Evolutionary conservation across 176 grass and related monocot species (phyloP), one percentile per base, ranked within the genome.

Genomic region (Tuctoria greenei): DNA sequence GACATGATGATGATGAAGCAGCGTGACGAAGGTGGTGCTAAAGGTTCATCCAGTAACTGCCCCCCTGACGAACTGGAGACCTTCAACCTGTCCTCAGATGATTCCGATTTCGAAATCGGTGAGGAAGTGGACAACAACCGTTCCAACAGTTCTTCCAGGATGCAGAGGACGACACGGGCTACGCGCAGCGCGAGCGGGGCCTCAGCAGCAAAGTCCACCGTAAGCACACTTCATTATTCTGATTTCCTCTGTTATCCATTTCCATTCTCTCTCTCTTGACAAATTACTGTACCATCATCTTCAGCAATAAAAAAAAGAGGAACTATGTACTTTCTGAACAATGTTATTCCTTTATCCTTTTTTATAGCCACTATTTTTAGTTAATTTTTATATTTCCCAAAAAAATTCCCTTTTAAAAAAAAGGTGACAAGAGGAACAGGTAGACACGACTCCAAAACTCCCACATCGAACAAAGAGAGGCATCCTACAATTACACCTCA

Each of bases 91-190:
- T 36, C 62, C 27, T 66, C 38, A 6, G 86, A 81, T 79, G 86
- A 86, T 86, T 85, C 84, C 39, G 79, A 90, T 84, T 61, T 92
- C 50, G 88, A 89, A 64, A 69, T 85, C 14, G 77, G 84, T 34
- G 79, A 72, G 47, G 79, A 63, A 55, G 36, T 35, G 8, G 71
- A 64, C 9, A 49, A 64, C 9, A 49, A 31, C 8, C 14, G 4
- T 37, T 6, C 0, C 72, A 25, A 47, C 63, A 26, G 27, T 39
- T 76, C 78, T 49, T 52, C 14, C 6, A 7, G 39, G 45, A 76
- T 45, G 11, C 54, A 79, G 34, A 88, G 63, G 63, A 87, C 79
- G 64, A 27, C 65, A 26, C 8, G 27, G 36, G 37, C 86, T 13
- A 61, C 36, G 50, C n/a, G n/a, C n/a, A 81, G 66, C 27, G 72